Evolutionary conservation across 2,329 filamentous ascomycete genomes (phyloP), one percentile per base, ranked within the genome.

Genomic region (Exophiala alcalophila): DNA sequence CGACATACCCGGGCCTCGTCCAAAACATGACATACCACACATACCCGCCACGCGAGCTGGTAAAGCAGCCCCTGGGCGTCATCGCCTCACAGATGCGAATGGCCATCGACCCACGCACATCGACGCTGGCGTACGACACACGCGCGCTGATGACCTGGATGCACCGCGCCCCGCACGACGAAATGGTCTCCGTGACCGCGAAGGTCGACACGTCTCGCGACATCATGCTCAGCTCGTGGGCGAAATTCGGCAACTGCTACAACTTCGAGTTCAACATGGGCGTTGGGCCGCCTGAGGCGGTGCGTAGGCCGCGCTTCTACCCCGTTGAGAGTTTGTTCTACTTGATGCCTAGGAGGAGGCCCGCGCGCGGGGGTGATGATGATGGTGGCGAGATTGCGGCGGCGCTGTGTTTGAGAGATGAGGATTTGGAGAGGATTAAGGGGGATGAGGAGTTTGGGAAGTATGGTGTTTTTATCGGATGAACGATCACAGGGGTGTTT

Each of bases 181-280:
- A 44, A 58, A 46, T 0, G 46, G 28, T 0, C 50, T 67, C n/a
- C 60, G 60, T 0, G 48, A 70, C 3, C 63, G 60, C 2, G 64
- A 57, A 52, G 3, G 39, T 71, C 2, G 62, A 72, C 20, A 49
- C 62, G 0, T 56, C 65, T 0, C 57, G 55, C 0, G 73, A 77
- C 26, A 58, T 79, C 3, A 70, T 72, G 63, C 47, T 80, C 4
- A 78, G 72, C 44, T 79, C 74, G 1, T 80, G 75, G 76, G 66
- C 67, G 0, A 72, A 73, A 37, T 55, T 73, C 2, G 58, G n/a
- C n/a, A n/a, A 66, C 3, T 63, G 60, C 11, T 73, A 71, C 48
- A 58, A 65, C 0, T 58, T 71, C 4, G 70, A 77, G 30, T 79
- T 80, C 41, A n/a, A n/a, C n/a, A n/a, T n/a, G n/a, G 68, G 66